Base-by-base conservation (phyloP, 2,329 filamentous ascomycete genomes). In the Pezicula neosporulosa region DNA sequence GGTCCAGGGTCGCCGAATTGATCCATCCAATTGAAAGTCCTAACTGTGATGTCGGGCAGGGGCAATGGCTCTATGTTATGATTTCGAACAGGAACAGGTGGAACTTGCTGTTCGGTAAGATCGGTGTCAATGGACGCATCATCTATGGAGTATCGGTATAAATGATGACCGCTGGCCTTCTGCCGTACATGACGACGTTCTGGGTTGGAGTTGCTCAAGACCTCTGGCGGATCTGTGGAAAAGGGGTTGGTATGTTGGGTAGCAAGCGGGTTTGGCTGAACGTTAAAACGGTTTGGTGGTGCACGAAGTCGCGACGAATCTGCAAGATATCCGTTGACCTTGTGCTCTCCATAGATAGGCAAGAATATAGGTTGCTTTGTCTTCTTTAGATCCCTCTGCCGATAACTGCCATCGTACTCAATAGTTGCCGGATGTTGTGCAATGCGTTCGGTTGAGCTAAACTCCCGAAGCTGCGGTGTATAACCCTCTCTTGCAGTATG, bases 281-380 rank as follows among this genome's bases (percentile, higher is more conserved):
- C 54, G 41, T 52, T 50, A 9, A 49, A 47, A 13, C 45, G 50
- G 24, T 51, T 51, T 2, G 43, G 52, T 6, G 51, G 54, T 19
- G 58, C 58, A 3, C 54, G 52, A 36, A 53, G 49, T 33, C 63
- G 48, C 15, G 47, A 61, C 15, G 63, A 64, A 50, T 66, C 57
- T 47, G 61, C 53, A 19, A 61, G 55, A 49, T 63, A 64, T 1
- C 63, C 64, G 45, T 66, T 66, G 24, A 66, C 54, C 38, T 61
- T 61, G 35, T 65, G 57, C 27, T 60, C 56, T 36, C 56, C 52
- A 27, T 54, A 59, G 3, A 57, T 49, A 13, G 64, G 63, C 8
- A 61, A 48, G 9, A 66, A 55, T 4, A 66, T 48, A 12, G 63
- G 63, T 18, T 59, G 57, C 12, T 48, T 51, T 9, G 49, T 57